These are phyloP conservation scores for Phalaenopsis aphrodite DNA, from an alignment of 106 monocot species.

Conservation along the genomic window DNA sequence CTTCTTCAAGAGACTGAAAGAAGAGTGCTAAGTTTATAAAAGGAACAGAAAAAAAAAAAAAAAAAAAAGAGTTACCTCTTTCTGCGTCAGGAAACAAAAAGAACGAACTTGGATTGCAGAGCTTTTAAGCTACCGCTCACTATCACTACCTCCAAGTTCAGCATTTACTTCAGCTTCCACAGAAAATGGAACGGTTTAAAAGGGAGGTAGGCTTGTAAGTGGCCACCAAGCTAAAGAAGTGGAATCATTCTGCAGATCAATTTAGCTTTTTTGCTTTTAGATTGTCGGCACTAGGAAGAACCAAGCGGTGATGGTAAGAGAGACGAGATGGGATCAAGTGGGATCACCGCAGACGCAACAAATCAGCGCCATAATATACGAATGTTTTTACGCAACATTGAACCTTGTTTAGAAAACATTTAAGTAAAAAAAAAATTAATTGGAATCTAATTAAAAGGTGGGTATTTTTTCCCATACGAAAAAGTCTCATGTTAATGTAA, in stretches of 20 bases:
- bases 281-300: neutral
- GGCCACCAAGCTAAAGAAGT: neutral
- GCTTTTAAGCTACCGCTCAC: neutral
- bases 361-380: neutral
- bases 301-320: neutral
- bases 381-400: too few species aligned
- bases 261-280: neutral
- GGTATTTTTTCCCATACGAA: too few species aligned
- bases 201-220: neutral
- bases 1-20: neutral
- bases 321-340: neutral
- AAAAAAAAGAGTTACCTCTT: neutral
- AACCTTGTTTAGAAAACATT: too few species aligned
- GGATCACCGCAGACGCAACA: neutral
- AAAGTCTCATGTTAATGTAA: too few species aligned
- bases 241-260: neutral
- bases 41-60: neutral
- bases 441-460: too few species aligned
- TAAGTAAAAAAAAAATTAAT: too few species aligned
- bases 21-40: too few species aligned
- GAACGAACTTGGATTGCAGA: neutral
- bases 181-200: neutral
- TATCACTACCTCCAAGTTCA: neutral
- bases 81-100: neutral
- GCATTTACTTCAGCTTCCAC: neutral